phyloP scores from a whole-genome alignment of 164 flowering plant species.

The Magnolia officinalis region DNA sequence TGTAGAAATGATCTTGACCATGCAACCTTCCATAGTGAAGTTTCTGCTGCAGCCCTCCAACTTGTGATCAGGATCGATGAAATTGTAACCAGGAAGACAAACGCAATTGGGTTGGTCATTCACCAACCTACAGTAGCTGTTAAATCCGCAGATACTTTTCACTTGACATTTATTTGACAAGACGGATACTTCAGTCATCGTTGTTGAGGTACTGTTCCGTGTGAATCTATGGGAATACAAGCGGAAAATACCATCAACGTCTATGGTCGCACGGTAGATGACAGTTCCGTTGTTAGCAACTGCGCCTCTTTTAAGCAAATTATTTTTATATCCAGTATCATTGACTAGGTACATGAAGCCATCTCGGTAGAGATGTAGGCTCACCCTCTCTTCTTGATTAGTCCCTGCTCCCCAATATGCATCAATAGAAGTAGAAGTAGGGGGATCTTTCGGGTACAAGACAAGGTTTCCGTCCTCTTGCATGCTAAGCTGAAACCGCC shows the following conservation, averaged over 20 bases:
- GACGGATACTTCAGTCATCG: background rate
- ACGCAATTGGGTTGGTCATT: slow-evolving; percentile 11
- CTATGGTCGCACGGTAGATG: background rate
- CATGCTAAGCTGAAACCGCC: background rate
- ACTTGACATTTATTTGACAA: background rate
- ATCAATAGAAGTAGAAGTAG: background rate
- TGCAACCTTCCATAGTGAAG: slow-evolving; percentile 18
- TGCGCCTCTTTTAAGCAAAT: background rate
- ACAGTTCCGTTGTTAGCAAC: background rate
- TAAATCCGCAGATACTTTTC: slow-evolving; percentile 16
- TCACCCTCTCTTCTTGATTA: slow-evolving; percentile 5
- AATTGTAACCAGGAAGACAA: slow-evolving; percentile 23
- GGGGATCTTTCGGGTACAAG: background rate
- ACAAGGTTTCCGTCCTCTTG: background rate
- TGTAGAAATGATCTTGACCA: background rate
- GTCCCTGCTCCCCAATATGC: slow-evolving; percentile 3
- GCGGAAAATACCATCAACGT: slow-evolving; percentile 9
- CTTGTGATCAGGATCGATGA: slow-evolving; percentile 15
- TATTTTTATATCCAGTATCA: background rate
- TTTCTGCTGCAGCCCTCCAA: slow-evolving; percentile 27
- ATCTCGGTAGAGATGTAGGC: background rate
- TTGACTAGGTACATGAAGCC: slow-evolving; percentile 1
- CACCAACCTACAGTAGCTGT: slow-evolving; percentile 3
- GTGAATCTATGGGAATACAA: background rate
- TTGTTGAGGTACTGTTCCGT: background rate